Base-by-base conservation (phyloP, 2,329 filamentous ascomycete genomes). In the Beauveria sp. region DNA sequence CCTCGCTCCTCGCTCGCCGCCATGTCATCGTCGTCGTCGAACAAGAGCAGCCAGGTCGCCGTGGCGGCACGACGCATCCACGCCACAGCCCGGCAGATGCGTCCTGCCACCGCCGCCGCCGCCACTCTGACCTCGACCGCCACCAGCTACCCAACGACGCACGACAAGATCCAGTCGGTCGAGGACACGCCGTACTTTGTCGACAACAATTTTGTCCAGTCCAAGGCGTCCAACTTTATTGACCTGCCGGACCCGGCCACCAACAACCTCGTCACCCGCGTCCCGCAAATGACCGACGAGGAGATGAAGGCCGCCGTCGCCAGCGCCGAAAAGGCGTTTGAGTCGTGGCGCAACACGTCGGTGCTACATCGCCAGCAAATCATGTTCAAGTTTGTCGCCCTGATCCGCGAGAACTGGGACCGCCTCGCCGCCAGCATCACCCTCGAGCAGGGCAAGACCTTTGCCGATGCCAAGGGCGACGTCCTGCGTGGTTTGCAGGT, bases 371-470 rank as follows among this genome's bases (percentile, higher is more conserved):
- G 90, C 65, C 90, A 95, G 80, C 86, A 90, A 77, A 87, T 93
- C 77, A 91, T 93, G 88, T 93, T 95, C 81, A 89, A 88, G 75
- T 92, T 91, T 70, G 89, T 91, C 40, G 81, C 82, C 38, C 78
- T 95, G 70, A 91, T 95, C 72, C 81, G 89, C 58, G 87, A 93
- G 77, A 88, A 95, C 77, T 93, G 89, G 89, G 90, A 95, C 73
- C 82, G 90, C 20, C 77, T 95, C 66, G 90, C 90, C 18, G 90
- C 90, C 14, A 91, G 88, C 77, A 95, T 95, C 73, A 93, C 89
- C n/a, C n/a, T 93, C 61, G 90, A 95, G 79, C 90, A 95, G 79
- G 90, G 90, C 73, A 95, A 95, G 83, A 95, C 90, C 0, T 88
- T 93, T 73, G 88, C 87, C 58, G 90, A 95, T 73, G 90, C 90